Percentiles rank a stretch among this genome's conserved stretches.
Conservation (phyloP, 495 filamentous ascomycete genomes). For the Neurospora sp. region DNA sequence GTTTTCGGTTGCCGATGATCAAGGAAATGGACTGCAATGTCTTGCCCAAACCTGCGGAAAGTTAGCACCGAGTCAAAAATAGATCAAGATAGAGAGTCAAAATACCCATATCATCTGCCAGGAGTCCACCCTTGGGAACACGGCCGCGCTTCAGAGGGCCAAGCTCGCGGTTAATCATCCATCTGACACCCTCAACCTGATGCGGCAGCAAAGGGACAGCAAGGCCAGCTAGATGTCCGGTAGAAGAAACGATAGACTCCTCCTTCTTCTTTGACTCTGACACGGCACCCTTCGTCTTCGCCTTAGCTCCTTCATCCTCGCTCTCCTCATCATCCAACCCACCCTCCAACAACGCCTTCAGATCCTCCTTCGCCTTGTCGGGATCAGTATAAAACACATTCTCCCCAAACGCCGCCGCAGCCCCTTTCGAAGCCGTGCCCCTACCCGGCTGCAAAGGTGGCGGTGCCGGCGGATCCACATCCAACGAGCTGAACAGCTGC, state of each 20-base stretch:
- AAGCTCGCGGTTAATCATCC: slow-evolving; percentile 86
- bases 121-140: slow-evolving; percentile 74
- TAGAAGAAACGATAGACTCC: slow-evolving; percentile 12
- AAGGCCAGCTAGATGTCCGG: slow-evolving; percentile 53
- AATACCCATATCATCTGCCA: slow-evolving; percentile 74
- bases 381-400: slow-evolving; percentile 65
- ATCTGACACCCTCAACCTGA: slow-evolving; percentile 82
- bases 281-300: not conserved
- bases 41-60: slow-evolving; percentile 47
- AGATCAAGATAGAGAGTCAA: not conserved
- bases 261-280: slow-evolving; percentile 5
- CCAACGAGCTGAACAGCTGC: slow-evolving; percentile 30
- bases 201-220: slow-evolving; percentile 83
- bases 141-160: slow-evolving; percentile 67
- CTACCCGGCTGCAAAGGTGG: not conserved
- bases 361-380: slow-evolving; percentile 67
- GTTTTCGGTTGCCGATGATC: slow-evolving; percentile 72
- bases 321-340: slow-evolving; percentile 66
- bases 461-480: slow-evolving; percentile 11
- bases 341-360: slow-evolving; percentile 81
- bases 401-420: slow-evolving; percentile 33
- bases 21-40: slow-evolving; percentile 75
- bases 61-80: not conserved
- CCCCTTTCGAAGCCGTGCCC: slow-evolving; percentile 13
- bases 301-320: slow-evolving; percentile 14